These are phyloP conservation scores for Lumnitzera racemosa DNA, from an alignment of 345 rosid genomes.

Conservation along the genomic window DNA sequence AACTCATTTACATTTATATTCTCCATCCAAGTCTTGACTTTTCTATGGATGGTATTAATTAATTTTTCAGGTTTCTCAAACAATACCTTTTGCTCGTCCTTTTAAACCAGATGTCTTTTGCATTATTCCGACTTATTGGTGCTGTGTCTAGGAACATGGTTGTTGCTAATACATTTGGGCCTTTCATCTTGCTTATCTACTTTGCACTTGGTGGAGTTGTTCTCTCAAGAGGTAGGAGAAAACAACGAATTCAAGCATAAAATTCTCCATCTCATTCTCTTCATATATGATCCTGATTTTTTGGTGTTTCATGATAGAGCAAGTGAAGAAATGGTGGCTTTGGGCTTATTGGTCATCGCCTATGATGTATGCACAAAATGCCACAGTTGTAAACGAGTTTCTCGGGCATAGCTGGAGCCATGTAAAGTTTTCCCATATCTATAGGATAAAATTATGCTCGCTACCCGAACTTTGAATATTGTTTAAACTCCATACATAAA, in stretches of 20 bases:
- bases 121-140: slow-evolving; percentile 50
- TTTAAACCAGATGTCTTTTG: slow-evolving; percentile 57
- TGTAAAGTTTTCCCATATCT: slow-evolving; percentile 22
- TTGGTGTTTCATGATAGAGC: slow-evolving; percentile 29
- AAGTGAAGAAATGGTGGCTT: slow-evolving; percentile 80
- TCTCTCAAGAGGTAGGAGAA: slow-evolving; percentile 39
- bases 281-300: not conserved
- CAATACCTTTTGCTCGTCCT: slow-evolving; percentile 50
- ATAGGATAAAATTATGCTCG: not conserved
- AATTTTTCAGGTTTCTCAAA: slow-evolving; percentile 47
- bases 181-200: slow-evolving; percentile 42
- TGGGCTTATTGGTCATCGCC: slow-evolving; percentile 88
- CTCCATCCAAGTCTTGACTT: not conserved
- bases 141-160: slow-evolving; percentile 55
- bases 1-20: too few species aligned
- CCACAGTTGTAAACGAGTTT: slow-evolving; percentile 55
- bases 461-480: not conserved
- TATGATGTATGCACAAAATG: slow-evolving; percentile 74
- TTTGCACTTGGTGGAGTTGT: slow-evolving; percentile 58
- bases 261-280: not conserved
- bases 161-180: slow-evolving; percentile 52
- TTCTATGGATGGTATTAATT: not conserved
- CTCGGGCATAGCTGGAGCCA: slow-evolving; percentile 57
- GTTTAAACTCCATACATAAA: too few species aligned
- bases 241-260: not conserved